These are phyloP conservation scores for Stephanocyclus meneghinianus DNA, from an alignment of 352 stramenopile genomes.

Conservation along the genomic window DNA sequence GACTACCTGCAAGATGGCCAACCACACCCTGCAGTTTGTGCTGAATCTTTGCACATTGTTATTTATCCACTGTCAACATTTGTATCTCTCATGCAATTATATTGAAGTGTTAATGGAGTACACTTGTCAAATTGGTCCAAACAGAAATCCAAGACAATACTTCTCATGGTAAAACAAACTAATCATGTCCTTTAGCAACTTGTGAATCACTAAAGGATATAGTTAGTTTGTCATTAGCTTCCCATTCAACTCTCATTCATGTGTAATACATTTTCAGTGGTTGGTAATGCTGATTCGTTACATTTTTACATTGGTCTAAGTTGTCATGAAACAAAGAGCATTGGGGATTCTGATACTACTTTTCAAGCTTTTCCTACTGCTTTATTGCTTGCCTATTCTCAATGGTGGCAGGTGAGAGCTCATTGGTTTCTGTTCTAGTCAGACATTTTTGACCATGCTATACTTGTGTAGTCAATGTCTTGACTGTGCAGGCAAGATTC, in stretches of 20 bases:
- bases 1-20: slow-evolving; percentile 42
- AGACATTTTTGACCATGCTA: too few relatives aligned
- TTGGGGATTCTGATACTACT: slow-evolving; percentile 69
- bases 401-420: slow-evolving; percentile 35
- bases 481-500: too few relatives aligned
- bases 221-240: too few relatives aligned
- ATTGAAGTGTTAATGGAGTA: slow-evolving; percentile 91
- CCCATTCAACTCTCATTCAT: too few relatives aligned
- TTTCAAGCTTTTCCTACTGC: slow-evolving; percentile 63
- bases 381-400: slow-evolving; percentile 66
- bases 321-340: slow-evolving; percentile 51
- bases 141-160: slow-evolving; percentile 64
- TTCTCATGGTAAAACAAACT: slow-evolving; percentile 9
- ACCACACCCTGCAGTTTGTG: slow-evolving; percentile 17
- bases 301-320: slow-evolving; percentile 15
- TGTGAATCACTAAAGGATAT: too few relatives aligned
- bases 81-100: slow-evolving; percentile 89
- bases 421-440: background rate
- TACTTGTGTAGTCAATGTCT: too few relatives aligned
- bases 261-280: too few relatives aligned
- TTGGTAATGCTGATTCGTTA: too few relatives aligned
- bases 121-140: slow-evolving; percentile 62
- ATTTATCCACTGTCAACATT: slow-evolving; percentile 71
- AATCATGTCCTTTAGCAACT: too few relatives aligned
- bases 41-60: slow-evolving; percentile 16